A percentile compares a stretch with the other conserved stretches of the same genome.
Conservation (phyloP, 2,329 filamentous ascomycete species). For the Exutisphaerella laricina region DNA sequence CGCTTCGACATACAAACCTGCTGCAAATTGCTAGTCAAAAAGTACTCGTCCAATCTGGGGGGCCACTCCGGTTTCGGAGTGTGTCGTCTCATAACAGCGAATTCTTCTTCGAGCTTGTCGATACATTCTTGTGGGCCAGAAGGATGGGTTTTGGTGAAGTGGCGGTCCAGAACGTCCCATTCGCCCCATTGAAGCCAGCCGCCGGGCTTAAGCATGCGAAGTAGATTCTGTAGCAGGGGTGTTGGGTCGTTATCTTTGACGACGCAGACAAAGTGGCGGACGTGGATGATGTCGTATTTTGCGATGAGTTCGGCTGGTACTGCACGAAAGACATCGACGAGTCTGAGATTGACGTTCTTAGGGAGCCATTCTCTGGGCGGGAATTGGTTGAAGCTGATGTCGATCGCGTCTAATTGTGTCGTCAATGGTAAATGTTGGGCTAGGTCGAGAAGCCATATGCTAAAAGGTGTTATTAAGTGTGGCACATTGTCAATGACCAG, state of each 20-base stretch:
- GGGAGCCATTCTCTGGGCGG: slow-evolving; percentile 17
- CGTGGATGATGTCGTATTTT: slow-evolving; percentile 25
- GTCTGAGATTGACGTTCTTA: slow-evolving; percentile 15
- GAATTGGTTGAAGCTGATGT: slow-evolving; percentile 21
- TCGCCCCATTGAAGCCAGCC: slow-evolving; percentile 23
- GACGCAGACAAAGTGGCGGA: slow-evolving; percentile 24
- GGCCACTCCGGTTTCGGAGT: slow-evolving; percentile 17
- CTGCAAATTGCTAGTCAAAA: slow-evolving; percentile 17
- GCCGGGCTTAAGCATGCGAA: slow-evolving; percentile 20
- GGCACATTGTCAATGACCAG: no score
- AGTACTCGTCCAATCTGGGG: slow-evolving; percentile 17
- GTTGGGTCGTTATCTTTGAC: slow-evolving; percentile 22
- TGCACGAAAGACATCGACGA: slow-evolving; percentile 18
- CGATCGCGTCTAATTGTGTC: slow-evolving; percentile 23
- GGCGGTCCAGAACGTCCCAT: slow-evolving; percentile 20
- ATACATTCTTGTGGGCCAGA: slow-evolving; percentile 13
- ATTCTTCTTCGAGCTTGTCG: slow-evolving; percentile 20
- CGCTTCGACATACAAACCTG: slow-evolving; percentile 19
- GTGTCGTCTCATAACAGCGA: slow-evolving; percentile 17
- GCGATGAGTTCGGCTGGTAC: slow-evolving; percentile 14
- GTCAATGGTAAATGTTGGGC: slow-evolving; percentile 16
- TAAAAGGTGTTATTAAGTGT: no score
- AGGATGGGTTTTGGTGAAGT: slow-evolving; percentile 16
- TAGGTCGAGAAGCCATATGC: slow-evolving; percentile 21
- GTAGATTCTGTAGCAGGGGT: slow-evolving; percentile 17